These are phyloP conservation scores for Colletotrichum theobromicola DNA, from an alignment of 2,329 filamentous ascomycete species.

Conservation along the genomic window DNA sequence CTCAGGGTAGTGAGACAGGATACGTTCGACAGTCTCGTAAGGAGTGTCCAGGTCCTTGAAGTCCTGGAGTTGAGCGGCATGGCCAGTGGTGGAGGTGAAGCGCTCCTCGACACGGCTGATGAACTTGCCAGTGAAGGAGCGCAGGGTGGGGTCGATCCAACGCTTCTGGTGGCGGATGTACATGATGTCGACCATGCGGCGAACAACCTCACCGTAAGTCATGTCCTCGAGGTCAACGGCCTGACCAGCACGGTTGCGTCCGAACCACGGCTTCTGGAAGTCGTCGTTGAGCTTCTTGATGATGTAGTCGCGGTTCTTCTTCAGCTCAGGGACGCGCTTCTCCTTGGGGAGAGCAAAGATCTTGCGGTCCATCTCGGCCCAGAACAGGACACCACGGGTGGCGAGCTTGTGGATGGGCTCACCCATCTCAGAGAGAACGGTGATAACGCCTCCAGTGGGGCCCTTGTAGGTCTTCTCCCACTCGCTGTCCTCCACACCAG, in stretches of 20 bases:
- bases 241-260: constrained; percentile 79
- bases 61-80: constrained; percentile 85
- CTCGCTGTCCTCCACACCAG: constrained; percentile 78
- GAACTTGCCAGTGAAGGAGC: constrained; percentile 88
- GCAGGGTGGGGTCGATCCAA: constrained; percentile 89
- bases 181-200: constrained; percentile 86
- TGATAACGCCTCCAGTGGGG: constrained; percentile 90
- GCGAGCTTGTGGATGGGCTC: constrained; percentile 99
- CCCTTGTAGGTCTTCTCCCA: constrained; percentile 97
- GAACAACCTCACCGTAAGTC: constrained; percentile 89
- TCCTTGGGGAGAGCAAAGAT: constrained; percentile 97
- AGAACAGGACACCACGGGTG: constrained; percentile 93
- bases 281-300: constrained; percentile 96
- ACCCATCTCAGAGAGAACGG: constrained; percentile 97
- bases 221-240: constrained; percentile 92
- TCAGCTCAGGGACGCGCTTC: constrained; percentile 85
- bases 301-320: constrained; percentile 88
- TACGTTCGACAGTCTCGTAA: constrained; percentile 76
- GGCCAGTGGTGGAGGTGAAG: constrained; percentile 75
- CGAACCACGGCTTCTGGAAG: constrained; percentile 98
- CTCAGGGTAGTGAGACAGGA: constrained; percentile 84
- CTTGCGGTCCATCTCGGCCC: constrained; percentile 98
- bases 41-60: constrained; percentile 88
- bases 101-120: constrained; percentile 97
- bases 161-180: constrained; percentile 89